These are phyloP conservation scores for Cystobasidium onofrii DNA, from an alignment of 768 basidiomycete genomes.

Conservation along the genomic window DNA sequence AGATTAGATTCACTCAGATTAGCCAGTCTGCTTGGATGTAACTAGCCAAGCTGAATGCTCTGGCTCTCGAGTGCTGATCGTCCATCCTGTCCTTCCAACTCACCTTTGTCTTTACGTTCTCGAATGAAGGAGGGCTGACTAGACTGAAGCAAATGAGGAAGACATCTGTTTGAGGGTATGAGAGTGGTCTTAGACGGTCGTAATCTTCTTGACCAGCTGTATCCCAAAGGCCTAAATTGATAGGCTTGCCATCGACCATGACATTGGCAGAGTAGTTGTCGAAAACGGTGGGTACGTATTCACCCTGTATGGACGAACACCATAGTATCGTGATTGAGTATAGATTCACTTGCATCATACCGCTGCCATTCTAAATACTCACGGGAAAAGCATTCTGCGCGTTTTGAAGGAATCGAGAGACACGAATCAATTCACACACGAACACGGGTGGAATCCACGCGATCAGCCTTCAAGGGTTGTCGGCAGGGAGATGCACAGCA, in stretches of 20 bases:
- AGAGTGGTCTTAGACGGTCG: constrained; percentile 90
- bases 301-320: constrained; percentile 70
- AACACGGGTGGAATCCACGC: too few species aligned
- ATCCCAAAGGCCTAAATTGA: constrained; percentile 97
- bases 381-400: constrained; percentile 43
- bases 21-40: not conserved
- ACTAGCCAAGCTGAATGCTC: too few species aligned
- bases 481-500: not conserved
- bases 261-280: constrained; percentile 90
- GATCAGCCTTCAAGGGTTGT: not conserved
- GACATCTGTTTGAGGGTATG: constrained; percentile 98
- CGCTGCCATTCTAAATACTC: too few species aligned
- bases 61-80: too few species aligned
- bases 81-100: too few species aligned
- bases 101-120: constrained; percentile 97
- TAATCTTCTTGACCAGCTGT: constrained; percentile 99
- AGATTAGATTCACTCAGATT: not conserved
- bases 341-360: too few species aligned
- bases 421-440: not conserved
- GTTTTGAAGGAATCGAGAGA: not conserved
- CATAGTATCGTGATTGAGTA: too few species aligned
- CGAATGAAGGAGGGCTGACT: constrained; percentile 94
- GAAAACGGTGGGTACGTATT: constrained; percentile 96
- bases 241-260: constrained; percentile 97
- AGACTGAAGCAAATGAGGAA: constrained; percentile 99